These are phyloP conservation scores for Phialocephala sp. DNA, from an alignment of 2,329 filamentous ascomycete species.

Conservation along the genomic window DNA sequence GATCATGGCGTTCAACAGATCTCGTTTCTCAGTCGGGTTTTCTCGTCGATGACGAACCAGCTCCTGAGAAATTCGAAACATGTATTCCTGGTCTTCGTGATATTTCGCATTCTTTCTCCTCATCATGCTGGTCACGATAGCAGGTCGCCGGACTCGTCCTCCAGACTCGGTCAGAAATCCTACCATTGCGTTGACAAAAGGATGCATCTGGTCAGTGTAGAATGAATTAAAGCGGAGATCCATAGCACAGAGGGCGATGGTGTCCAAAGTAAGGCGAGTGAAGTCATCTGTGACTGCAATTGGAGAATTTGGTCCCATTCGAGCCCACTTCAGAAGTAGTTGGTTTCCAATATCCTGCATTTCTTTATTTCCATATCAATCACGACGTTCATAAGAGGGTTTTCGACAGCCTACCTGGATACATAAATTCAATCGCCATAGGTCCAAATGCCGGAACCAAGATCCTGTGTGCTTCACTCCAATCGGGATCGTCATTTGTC, in stretches of 20 bases:
- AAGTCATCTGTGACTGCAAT: conserved; percentile 72
- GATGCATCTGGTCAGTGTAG: conserved; percentile 71
- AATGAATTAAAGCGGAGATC: conserved; percentile 81
- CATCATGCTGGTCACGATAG: conserved; percentile 55
- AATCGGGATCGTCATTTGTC: conserved; percentile 56
- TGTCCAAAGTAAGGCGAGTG: conserved; percentile 75
- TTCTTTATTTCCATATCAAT: conserved; percentile 43
- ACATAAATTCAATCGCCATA: conserved; percentile 69
- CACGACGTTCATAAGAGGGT: not conserved
- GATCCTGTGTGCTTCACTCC: conserved; percentile 69
- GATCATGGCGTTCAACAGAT: conserved; percentile 74
- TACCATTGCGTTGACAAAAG: conserved; percentile 72
- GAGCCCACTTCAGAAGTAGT: conserved; percentile 69
- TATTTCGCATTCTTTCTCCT: conserved; percentile 52
- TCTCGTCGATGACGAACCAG: conserved; percentile 64
- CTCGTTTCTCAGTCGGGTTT: conserved; percentile 63
- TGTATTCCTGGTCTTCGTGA: conserved; percentile 57
- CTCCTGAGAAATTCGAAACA: conserved; percentile 62
- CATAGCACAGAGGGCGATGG: conserved; percentile 70
- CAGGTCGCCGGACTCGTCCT: conserved; percentile 53
- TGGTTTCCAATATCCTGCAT: conserved; percentile 71
- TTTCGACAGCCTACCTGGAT: conserved; percentile 46
- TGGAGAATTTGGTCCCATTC: conserved; percentile 57
- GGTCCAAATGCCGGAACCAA: conserved; percentile 73
- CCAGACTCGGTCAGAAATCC: conserved; percentile 65